Evolutionary conservation across 2,329 filamentous ascomycete species (phyloP).

Genomic region (Exophiala calicioides): DNA sequence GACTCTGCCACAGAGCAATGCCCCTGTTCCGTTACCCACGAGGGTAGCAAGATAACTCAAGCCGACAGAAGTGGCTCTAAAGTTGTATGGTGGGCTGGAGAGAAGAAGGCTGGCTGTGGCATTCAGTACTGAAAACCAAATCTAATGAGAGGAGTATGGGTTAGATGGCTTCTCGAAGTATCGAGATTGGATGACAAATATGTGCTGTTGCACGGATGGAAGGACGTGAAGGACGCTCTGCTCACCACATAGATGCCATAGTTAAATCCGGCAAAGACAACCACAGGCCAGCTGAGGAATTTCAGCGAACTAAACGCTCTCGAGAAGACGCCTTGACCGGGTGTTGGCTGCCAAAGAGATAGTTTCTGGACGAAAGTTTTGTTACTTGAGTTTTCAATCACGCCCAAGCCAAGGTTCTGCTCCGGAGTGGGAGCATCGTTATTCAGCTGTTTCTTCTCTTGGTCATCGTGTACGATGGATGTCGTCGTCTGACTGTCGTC

Average conservation of each 20-base stretch:
- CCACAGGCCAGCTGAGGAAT: slow-evolving; percentile 39
- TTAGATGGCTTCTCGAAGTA: no score
- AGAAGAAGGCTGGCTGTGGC: slow-evolving; percentile 45
- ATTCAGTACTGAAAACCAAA: slow-evolving; percentile 49
- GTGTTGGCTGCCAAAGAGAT: slow-evolving; percentile 21
- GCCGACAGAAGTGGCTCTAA: slow-evolving; percentile 42
- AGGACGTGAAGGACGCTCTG: no score
- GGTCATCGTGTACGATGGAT: background rate
- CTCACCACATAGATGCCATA: slow-evolving; percentile 42
- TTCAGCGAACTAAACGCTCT: slow-evolving; percentile 24
- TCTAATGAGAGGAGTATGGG: slow-evolving; percentile 29
- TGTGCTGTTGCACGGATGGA: no score
- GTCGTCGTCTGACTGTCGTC: background rate
- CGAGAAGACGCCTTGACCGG: slow-evolving; percentile 14
- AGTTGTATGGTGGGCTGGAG: slow-evolving; percentile 40
- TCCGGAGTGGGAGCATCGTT: slow-evolving; percentile 10
- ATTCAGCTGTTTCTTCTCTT: background rate
- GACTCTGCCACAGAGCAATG: slow-evolving; percentile 27
- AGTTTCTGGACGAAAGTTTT: slow-evolving; percentile 24
- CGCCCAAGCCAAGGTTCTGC: background rate
- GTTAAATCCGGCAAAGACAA: slow-evolving; percentile 43
- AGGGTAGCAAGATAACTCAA: slow-evolving; percentile 38
- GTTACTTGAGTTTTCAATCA: background rate
- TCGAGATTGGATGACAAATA: no score
- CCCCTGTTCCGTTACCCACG: slow-evolving; percentile 25